A percentile compares a stretch with the other conserved stretches of the same genome.
These are phyloP conservation scores for Raffaelea ambrosiae DNA, from an alignment of 2,329 filamentous ascomycete genomes.

Conservation along the genomic window DNA sequence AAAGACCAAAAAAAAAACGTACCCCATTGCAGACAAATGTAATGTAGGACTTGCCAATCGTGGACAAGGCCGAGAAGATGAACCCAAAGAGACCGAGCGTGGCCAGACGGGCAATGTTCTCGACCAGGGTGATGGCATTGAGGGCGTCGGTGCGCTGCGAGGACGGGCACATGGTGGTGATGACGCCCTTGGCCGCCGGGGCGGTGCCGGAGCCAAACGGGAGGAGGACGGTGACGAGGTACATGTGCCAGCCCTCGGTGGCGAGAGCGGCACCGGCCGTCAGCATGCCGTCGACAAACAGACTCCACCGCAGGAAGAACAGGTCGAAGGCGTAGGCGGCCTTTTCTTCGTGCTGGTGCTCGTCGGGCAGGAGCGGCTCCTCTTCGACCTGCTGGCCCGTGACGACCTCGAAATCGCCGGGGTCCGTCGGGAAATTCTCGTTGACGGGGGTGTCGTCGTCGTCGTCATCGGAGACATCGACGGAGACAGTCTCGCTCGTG, in stretches of 20 bases:
- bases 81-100: slow-evolving; percentile 61
- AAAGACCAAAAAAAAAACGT: no score
- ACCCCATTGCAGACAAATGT: slow-evolving; percentile 63
- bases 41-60: slow-evolving; percentile 47
- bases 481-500: background rate
- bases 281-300: slow-evolving; percentile 55
- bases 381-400: slow-evolving; percentile 31
- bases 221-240: slow-evolving; percentile 54
- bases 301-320: slow-evolving; percentile 56
- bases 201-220: slow-evolving; percentile 63
- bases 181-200: slow-evolving; percentile 63
- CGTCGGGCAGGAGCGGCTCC: slow-evolving; percentile 29
- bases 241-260: slow-evolving; percentile 58
- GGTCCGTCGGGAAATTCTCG: slow-evolving; percentile 24
- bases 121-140: slow-evolving; percentile 60
- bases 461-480: background rate
- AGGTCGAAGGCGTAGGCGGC: slow-evolving; percentile 55
- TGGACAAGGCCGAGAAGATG: slow-evolving; percentile 55
- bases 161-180: slow-evolving; percentile 59
- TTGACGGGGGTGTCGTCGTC: background rate
- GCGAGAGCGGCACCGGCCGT: slow-evolving; percentile 57
- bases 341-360: slow-evolving; percentile 23
- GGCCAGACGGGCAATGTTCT: slow-evolving; percentile 56
- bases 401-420: slow-evolving; percentile 32
- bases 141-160: slow-evolving; percentile 57